These are phyloP conservation scores for Tylopilus balloui DNA, from an alignment of 768 basidiomycete genomes.

Conservation along the genomic window DNA sequence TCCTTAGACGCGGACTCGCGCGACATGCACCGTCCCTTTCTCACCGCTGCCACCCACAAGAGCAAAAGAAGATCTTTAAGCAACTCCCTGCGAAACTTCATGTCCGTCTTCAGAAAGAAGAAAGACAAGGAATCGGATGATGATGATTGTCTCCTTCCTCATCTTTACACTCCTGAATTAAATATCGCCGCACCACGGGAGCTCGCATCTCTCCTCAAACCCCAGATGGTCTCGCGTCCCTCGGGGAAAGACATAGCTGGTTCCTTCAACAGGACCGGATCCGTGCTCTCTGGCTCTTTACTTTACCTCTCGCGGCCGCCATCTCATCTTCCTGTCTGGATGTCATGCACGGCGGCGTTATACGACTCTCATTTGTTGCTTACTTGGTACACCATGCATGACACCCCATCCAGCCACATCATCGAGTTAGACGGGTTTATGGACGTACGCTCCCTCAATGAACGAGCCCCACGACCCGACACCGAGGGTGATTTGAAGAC, in stretches of 20 bases:
- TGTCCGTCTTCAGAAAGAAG: slow-evolving; percentile 57
- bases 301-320: slow-evolving; percentile 43
- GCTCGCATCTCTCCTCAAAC: not conserved
- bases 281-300: slow-evolving; percentile 29
- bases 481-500: slow-evolving; percentile 44
- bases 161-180: slow-evolving; percentile 5
- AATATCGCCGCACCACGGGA: not conserved
- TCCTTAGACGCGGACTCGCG: slow-evolving; percentile 15
- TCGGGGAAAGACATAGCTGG: not conserved
- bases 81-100: slow-evolving; percentile 58
- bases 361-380: slow-evolving; percentile 42
- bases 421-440: slow-evolving; percentile 50
- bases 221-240: slow-evolving; percentile 1
- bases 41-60: slow-evolving; percentile 27
- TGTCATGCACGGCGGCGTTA: slow-evolving; percentile 39
- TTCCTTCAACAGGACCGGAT: not conserved
- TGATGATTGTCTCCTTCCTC: slow-evolving; percentile 12
- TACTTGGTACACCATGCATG: slow-evolving; percentile 41
- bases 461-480: slow-evolving; percentile 41
- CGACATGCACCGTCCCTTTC: slow-evolving; percentile 14
- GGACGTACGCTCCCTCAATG: slow-evolving; percentile 62
- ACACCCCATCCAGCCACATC: slow-evolving; percentile 39
- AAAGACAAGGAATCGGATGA: slow-evolving; percentile 30
- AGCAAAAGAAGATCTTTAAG: slow-evolving; percentile 51
- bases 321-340: slow-evolving; percentile 44